A percentile compares a stretch with the other conserved stretches of the same genome.
phyloP scores from a whole-genome alignment of 768 basidiomycete species.

The Phanerodontia chrysosporium region DNA sequence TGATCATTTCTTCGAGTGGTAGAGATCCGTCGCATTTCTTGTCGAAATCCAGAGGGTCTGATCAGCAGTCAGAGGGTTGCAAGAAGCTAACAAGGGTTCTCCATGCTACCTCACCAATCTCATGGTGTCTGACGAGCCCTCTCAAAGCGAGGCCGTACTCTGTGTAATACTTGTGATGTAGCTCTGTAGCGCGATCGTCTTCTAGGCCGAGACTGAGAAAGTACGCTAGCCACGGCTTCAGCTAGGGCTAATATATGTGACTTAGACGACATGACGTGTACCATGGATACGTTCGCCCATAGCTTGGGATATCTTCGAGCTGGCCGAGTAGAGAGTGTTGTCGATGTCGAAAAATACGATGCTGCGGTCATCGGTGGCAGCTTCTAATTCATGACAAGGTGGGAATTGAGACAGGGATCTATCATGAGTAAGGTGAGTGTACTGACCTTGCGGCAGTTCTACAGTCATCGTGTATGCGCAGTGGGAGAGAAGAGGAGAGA shows the following conservation, averaged over 20 bases:
- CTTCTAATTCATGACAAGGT: not conserved
- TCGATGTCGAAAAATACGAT: slow-evolving; percentile 85
- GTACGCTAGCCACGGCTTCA: slow-evolving; percentile 47
- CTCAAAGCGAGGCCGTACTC: slow-evolving; percentile 82
- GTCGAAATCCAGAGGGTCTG: slow-evolving; percentile 84
- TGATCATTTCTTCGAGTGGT: slow-evolving; percentile 76
- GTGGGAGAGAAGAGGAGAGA: not conserved
- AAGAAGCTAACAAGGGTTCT: too few relatives aligned
- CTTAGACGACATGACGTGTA: too few relatives aligned
- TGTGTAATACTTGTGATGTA: slow-evolving; percentile 71
- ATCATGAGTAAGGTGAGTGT: too few relatives aligned
- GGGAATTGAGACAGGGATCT: too few relatives aligned
- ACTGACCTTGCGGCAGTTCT: not conserved
- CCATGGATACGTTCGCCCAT: slow-evolving; percentile 82
- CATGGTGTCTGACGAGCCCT: slow-evolving; percentile 71
- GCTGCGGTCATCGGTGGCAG: slow-evolving; percentile 45
- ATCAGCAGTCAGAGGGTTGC: too few relatives aligned
- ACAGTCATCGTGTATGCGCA: slow-evolving; percentile 1
- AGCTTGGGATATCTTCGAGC: slow-evolving; percentile 65
- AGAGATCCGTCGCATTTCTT: slow-evolving; percentile 78
- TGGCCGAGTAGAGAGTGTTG: slow-evolving; percentile 82
- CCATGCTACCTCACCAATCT: slow-evolving; percentile 53
- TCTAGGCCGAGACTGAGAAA: slow-evolving; percentile 67
- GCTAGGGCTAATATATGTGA: too few relatives aligned
- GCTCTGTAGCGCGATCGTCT: slow-evolving; percentile 61